Conservation (phyloP, 2,329 filamentous ascomycete genomes). For the Ophiostoma pallidulum region DNA sequence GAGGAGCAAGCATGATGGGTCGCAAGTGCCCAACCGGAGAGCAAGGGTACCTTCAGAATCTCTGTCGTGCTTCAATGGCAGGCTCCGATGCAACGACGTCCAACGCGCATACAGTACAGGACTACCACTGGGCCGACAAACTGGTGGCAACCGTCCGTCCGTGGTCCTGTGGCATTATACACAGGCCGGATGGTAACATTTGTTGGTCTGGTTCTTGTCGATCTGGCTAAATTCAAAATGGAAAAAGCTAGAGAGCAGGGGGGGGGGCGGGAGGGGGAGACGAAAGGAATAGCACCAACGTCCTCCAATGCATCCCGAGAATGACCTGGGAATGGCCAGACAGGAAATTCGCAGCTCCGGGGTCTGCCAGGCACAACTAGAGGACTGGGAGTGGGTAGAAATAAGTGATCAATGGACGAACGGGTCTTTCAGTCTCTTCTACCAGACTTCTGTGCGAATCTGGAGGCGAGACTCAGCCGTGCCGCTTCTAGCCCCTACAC, state of each 20-base stretch:
- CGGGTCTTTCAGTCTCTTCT: background rate
- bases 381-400: background rate
- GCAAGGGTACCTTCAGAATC: background rate
- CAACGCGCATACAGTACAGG: no score
- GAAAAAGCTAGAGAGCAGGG: background rate
- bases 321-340: no score
- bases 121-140: no score
- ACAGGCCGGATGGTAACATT: background rate
- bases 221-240: slow-evolving; percentile 7
- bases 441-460: background rate
- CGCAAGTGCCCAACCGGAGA: slow-evolving; percentile 2
- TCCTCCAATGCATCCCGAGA: no score
- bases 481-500: slow-evolving; percentile 1
- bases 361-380: no score
- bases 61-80: background rate
- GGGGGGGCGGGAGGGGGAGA: background rate
- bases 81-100: no score
- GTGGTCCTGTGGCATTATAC: no score
- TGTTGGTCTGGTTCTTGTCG: background rate
- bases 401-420: background rate
- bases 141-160: no score
- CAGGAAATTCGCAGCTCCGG: no score
- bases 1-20: background rate
- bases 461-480: slow-evolving; percentile 6
- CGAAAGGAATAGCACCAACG: background rate